Evolutionary conservation across 208 protist genomes (phyloP).

Genomic region (Leishmania amazonensis): DNA sequence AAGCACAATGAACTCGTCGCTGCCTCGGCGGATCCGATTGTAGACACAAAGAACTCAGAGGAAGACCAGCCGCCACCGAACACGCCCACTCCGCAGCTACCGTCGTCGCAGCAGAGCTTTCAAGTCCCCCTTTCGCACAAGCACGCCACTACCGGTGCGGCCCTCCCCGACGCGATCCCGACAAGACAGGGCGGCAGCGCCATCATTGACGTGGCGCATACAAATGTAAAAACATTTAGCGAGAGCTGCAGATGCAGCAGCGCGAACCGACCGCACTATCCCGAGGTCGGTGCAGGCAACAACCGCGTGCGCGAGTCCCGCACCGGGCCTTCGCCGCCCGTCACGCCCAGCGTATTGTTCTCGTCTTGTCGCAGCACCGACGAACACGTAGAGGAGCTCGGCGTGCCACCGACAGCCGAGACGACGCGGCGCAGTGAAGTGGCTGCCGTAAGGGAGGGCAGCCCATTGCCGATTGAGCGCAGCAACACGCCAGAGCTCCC

Average conservation of each 20-base stretch:
- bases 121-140: neutral
- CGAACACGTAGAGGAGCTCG: conserved; percentile 25
- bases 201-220: neutral
- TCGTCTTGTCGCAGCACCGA: conserved; percentile 25
- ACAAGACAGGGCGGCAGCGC: neutral
- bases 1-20: conserved; percentile 34
- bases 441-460: conserved; percentile 41
- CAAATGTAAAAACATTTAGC: neutral
- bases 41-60: conserved; percentile 21
- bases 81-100: neutral
- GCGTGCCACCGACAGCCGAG: conserved; percentile 26
- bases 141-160: neutral
- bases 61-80: neutral
- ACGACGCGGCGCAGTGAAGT: conserved; percentile 41
- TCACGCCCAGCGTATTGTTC: neutral
- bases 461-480: conserved; percentile 31
- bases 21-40: conserved; percentile 44
- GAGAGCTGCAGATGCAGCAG: conserved; percentile 23
- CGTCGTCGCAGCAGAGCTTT: conserved; percentile 9
- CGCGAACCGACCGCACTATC: conserved; percentile 20
- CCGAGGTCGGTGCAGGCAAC: conserved; percentile 31
- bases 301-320: conserved; percentile 14
- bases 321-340: neutral
- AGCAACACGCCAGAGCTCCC: conserved; percentile 1
- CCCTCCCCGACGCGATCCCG: neutral